A percentile compares a stretch with the other conserved stretches of the same genome.
Conservation (phyloP, 208 protist genomes). For the Acanthamoeba triangularis region DNA sequence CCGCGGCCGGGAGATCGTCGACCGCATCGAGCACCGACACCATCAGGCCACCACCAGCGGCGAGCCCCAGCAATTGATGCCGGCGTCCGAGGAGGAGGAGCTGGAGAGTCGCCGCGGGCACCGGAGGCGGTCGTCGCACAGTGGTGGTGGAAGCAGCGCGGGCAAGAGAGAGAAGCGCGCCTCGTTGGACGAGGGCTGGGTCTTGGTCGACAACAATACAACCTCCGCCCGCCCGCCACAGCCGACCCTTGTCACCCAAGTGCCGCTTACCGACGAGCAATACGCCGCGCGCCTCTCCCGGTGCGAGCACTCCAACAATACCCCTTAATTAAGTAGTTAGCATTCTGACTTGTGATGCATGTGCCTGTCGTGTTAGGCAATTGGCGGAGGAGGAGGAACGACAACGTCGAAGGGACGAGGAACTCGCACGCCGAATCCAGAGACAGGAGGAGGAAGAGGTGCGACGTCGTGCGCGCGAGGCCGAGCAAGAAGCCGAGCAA, state of each 20-base stretch:
- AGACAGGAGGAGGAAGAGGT: constrained; percentile 30
- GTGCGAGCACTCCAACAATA: background rate
- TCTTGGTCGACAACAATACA: background rate
- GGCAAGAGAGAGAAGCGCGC: background rate
- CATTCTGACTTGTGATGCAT: background rate
- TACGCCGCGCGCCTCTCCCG: background rate
- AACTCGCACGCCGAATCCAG: constrained; percentile 14
- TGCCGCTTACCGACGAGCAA: constrained; percentile 31
- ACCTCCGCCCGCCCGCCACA: background rate
- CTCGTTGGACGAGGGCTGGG: constrained; percentile 16
- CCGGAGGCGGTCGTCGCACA: background rate
- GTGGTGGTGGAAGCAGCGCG: background rate
- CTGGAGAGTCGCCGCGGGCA: background rate
- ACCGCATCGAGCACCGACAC: background rate
- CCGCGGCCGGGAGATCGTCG: background rate
- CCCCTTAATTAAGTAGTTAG: background rate
- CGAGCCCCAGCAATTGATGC: background rate
- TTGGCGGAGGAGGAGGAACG: constrained; percentile 20
- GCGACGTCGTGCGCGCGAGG: background rate
- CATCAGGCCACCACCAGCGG: background rate
- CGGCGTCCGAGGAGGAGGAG: background rate
- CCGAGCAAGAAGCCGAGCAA: background rate
- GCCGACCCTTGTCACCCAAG: background rate
- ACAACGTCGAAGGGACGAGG: constrained; percentile 9
- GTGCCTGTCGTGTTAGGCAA: background rate